phyloP scores from a whole-genome alignment of 257 asterid species.

The Fraxinus quadrangulata region DNA sequence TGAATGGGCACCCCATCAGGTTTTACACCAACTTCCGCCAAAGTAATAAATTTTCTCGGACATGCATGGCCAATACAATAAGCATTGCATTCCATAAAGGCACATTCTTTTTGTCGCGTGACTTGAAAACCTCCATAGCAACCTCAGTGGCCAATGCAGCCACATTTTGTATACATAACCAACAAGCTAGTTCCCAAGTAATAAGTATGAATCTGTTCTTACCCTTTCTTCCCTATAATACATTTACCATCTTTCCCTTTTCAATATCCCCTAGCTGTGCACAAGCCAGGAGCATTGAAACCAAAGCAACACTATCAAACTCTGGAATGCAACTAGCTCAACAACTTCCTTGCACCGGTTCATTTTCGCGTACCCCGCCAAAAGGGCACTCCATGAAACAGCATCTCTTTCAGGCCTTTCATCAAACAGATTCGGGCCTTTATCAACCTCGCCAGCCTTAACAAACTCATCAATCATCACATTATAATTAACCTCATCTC shows the following conservation, averaged over 20 bases:
- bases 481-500: conserved; percentile 74
- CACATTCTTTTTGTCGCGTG: conserved; percentile 41
- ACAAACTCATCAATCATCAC: conserved; percentile 69
- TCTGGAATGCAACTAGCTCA: conserved; percentile 32
- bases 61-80: conserved; percentile 77
- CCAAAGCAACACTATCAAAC: conserved; percentile 59
- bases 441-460: conserved; percentile 57
- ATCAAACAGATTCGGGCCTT: conserved; percentile 60
- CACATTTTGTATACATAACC: conserved; percentile 76
- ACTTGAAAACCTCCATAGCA: conserved; percentile 55
- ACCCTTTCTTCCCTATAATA: conserved; percentile 34
- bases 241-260: conserved; percentile 59
- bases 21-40: conserved; percentile 45
- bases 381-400: conserved; percentile 71
- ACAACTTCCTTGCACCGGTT: conserved; percentile 53
- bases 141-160: conserved; percentile 43
- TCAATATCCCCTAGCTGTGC: conserved; percentile 68
- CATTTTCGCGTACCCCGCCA: conserved; percentile 72
- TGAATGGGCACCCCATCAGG: conserved; percentile 77
- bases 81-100: conserved; percentile 84
- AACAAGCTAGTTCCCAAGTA: conserved; percentile 69
- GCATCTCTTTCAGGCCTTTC: conserved; percentile 64
- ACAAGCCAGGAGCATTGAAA: conserved; percentile 76
- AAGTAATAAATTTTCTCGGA: conserved; percentile 45
- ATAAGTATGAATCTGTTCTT: conserved; percentile 40